A percentile compares a stretch with the other conserved stretches of the same genome.
Conservation (phyloP, 148 eudicot genomes). For the Vaccinium macrocarpon region DNA sequence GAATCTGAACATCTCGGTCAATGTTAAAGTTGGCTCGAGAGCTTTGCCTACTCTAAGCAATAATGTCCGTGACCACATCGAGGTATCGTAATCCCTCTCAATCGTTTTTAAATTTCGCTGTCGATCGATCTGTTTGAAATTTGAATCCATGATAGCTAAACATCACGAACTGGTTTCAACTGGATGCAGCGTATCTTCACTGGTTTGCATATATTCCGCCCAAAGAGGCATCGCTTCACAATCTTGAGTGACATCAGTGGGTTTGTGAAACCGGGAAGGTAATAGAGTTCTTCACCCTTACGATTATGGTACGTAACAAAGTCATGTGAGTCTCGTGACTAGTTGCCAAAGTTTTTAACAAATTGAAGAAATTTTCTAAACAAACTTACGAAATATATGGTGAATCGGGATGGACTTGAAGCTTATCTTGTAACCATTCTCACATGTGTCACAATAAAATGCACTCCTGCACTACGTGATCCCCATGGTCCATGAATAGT, state of each 20-base stretch:
- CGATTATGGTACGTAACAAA: not conserved
- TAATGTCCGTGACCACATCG: conserved; percentile 56
- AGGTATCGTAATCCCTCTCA: conserved; percentile 39
- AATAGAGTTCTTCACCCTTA: conserved; percentile 13
- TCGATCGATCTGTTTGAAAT: not conserved
- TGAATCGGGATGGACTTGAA: not conserved
- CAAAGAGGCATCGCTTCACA: conserved; percentile 49
- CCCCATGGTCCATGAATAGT: too few species aligned
- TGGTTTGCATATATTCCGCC: conserved; percentile 44
- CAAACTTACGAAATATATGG: not conserved
- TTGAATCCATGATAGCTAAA: not conserved
- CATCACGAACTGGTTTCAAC: not conserved
- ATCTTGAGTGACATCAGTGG: conserved; percentile 70
- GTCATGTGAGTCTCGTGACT: not conserved
- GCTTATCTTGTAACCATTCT: too few species aligned
- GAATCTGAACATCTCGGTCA: conserved; percentile 47
- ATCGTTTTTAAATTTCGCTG: not conserved
- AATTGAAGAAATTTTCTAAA: not conserved
- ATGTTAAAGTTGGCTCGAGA: conserved; percentile 72
- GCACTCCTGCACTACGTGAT: too few species aligned
- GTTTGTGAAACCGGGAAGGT: conserved; percentile 81
- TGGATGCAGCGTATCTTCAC: conserved; percentile 46
- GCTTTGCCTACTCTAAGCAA: conserved; percentile 84
- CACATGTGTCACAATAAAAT: too few species aligned
- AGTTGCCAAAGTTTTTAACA: not conserved